Evolutionary conservation across 2,329 filamentous ascomycete genomes (phyloP), one percentile per base, ranked within the genome.

Genomic region (Pseudocercospora fijiensis): DNA sequence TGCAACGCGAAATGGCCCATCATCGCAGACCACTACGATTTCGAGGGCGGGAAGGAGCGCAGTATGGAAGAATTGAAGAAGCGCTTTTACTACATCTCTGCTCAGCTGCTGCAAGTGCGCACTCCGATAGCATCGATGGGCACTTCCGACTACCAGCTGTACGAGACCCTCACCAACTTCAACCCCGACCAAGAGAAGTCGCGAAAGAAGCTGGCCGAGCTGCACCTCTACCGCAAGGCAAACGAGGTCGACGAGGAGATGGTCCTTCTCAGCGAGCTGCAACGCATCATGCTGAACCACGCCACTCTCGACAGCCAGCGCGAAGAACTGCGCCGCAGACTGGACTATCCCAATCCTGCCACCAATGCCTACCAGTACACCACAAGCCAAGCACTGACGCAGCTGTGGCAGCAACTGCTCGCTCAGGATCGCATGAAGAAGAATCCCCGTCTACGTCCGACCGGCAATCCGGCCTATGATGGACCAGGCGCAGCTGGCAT

Each of bases 191-290:
- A 90, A 70, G 95, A 99, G 78, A 84, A 84, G 24, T 82, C 86
- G 59, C 88, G 95, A 66, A 99, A 98, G 79, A 86, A 90, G 62
- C 90, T 96, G 72, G 94, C 92, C 3, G 85, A 90, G 67, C 87
- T 89, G 57, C 86, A 93, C 53, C 84, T 98, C 68, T 86, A 88
- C 55, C 86, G 95, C 45, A 90, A 89, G 8, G 88, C 88, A 67
- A 92, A 96, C 67, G 94, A 99, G 78, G 90, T 94, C 26, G 88
- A 91, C 66, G 95, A 99, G 76, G 95, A 99, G 78, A 90, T 96
- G 71, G 89, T 91, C 33, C 81, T 99, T 2, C 84, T 99, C 18
- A 85, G 94, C 63, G 95, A 99, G 75, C 86, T 99, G 61, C 92
- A 96, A 73, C 89, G 95, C 64, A 98, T 99, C 69, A 86, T 96